These are phyloP conservation scores for Microbotryum silenes-acaulis DNA, from an alignment of 1,284 basidiomycete genomes.

Conservation along the genomic window DNA sequence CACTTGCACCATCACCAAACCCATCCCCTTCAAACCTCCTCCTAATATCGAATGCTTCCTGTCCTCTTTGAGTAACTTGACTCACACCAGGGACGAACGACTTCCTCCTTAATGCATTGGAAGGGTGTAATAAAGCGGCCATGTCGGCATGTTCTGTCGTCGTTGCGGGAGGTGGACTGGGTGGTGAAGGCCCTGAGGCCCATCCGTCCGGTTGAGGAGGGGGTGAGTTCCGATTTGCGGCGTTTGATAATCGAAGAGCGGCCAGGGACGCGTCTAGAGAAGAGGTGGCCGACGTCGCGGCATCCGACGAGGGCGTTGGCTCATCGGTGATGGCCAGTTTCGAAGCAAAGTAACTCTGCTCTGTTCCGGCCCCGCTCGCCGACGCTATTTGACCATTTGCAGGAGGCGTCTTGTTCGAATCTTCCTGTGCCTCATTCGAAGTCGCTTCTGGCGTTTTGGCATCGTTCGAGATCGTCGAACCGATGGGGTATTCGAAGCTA, in stretches of 20 bases:
- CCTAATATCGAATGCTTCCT: neutral
- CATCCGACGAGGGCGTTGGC: neutral
- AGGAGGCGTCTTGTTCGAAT: neutral
- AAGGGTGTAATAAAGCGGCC: no score
- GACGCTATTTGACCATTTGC: neutral
- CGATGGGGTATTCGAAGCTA: neutral
- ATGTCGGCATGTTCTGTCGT: no score
- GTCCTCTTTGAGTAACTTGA: neutral
- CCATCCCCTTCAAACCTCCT: constrained; percentile 2
- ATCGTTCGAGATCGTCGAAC: neutral
- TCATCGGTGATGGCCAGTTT: neutral
- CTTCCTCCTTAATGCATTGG: constrained; percentile 1
- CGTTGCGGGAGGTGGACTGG: neutral
- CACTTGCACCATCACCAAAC: neutral
- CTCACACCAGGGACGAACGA: constrained; percentile 5
- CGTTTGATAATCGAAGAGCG: neutral
- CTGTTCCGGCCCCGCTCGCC: neutral
- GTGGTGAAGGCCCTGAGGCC: neutral
- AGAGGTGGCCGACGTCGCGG: neutral
- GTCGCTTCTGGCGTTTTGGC: neutral
- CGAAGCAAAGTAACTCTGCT: constrained; percentile 20
- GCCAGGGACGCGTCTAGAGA: neutral
- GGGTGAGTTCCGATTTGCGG: neutral
- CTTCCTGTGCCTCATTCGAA: neutral
- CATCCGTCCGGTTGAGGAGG: neutral